Conservation (phyloP, 352 stramenopile species). For the Stramenopiles sp. region DNA sequence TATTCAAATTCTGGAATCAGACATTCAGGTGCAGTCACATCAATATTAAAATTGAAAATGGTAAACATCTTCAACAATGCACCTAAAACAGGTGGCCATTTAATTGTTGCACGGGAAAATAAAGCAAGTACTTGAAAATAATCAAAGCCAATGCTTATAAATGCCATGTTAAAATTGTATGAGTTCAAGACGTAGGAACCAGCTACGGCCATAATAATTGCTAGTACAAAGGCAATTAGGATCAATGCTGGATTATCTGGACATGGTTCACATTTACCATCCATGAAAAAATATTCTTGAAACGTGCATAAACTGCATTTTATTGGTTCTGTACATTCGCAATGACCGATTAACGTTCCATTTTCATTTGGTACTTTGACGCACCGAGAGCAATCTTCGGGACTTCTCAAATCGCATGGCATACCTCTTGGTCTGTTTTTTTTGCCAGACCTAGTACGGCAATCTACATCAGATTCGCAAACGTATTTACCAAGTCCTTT, state of each 20-base stretch:
- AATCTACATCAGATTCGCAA: constrained; percentile 2
- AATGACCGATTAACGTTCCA: neutral
- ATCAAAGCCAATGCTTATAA: constrained; percentile 51
- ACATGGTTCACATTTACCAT: constrained; percentile 4
- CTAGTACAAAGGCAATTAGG: constrained; percentile 2
- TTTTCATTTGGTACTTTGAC: neutral
- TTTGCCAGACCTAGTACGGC: neutral
- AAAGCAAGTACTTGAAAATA: constrained; percentile 60
- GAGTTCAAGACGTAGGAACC: constrained; percentile 10
- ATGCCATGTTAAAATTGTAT: constrained; percentile 37
- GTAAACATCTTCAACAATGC: constrained; percentile 38
- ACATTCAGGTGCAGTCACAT: constrained; percentile 51
- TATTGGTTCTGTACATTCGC: neutral
- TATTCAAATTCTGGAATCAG: constrained; percentile 44
- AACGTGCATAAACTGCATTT: neutral
- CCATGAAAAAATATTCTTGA: neutral
- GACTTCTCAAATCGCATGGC: neutral
- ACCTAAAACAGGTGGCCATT: constrained; percentile 39
- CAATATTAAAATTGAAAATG: constrained; percentile 54
- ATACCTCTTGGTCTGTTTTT: neutral
- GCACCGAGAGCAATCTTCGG: constrained; percentile 6
- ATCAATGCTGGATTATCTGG: constrained; percentile 3
- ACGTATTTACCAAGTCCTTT: neutral
- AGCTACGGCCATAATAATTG: neutral
- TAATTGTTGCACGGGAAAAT: constrained; percentile 39